Base-by-base conservation (phyloP, 2,329 filamentous ascomycete genomes). In the Cordyceps javanica region DNA sequence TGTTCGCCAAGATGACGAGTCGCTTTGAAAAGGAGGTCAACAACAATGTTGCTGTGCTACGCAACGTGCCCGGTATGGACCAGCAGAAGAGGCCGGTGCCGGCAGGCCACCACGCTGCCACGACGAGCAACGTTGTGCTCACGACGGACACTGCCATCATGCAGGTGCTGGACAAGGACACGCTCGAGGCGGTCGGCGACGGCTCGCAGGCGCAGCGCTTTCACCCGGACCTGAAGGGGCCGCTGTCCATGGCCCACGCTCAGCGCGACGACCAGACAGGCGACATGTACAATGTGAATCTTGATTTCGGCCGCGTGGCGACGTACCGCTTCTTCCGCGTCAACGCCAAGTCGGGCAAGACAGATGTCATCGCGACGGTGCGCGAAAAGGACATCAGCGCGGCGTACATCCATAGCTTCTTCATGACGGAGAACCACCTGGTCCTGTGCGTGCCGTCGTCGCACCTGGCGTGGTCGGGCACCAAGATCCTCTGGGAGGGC, bases 241-340 rank as follows among this genome's bases (percentile, higher is more conserved):
- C 78, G 0, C 66, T 87, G 13, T 83, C 85, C 5, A 82, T 79
- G 25, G 80, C 89, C 0, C 89, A 92, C 67, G 82, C 85, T 0
- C 82, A 85, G 55, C 78, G 79, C 1, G 87, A 91, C 66, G 85
- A 85, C 0, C 67, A 69, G 0, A 90, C 85, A 0, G 88, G 88
- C 16, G 87, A 91, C 61, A 66, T 88, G 11, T 90, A 80, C 75
- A 91, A 91, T 68, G 90, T 82, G 72, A 91, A 91, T 64, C 79
- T 90, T 14, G 76, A 82, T 0, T 65, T 87, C 21, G 83, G 82
- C 1, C 68, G 66, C 1, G 67, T 66, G 0, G 67, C 79, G 2
- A 80, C 75, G 0, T 91, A 90, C 65, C 81, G 85, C 16, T 67
- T 91, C 28, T 91, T 90, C 69, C 71, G 76, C 8, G 78, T 82